Percentiles rank a stretch among this genome's conserved stretches.
These are phyloP conservation scores for Erodium maritimum DNA, from an alignment of 345 rosid species.

Conservation along the genomic window DNA sequence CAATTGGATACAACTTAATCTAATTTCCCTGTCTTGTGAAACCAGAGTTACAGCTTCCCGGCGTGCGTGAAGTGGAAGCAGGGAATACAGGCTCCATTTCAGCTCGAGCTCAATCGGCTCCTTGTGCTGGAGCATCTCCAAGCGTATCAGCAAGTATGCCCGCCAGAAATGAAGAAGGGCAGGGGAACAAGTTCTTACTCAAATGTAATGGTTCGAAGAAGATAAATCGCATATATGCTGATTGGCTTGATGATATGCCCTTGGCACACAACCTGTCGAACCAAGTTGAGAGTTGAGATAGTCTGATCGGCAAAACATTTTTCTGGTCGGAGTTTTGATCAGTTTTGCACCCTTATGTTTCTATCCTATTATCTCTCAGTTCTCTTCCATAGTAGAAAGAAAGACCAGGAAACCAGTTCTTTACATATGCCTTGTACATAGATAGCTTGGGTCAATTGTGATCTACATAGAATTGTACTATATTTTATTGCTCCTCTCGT, in stretches of 20 bases:
- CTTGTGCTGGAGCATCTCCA: constrained; percentile 33
- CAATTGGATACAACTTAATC: background rate
- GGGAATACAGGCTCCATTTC: constrained; percentile 14
- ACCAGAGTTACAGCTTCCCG: constrained; percentile 48
- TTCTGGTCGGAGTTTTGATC: no score
- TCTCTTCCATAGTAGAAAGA: no score
- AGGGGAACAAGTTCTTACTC: constrained; percentile 44
- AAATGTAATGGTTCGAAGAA: constrained; percentile 81
- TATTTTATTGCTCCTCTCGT: no score
- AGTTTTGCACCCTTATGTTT: no score
- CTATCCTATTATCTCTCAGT: no score
- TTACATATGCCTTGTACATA: no score
- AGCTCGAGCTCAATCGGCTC: no score
- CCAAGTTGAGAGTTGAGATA: constrained; percentile 44
- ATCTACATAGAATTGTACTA: no score
- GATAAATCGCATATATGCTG: constrained; percentile 73
- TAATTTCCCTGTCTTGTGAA: constrained; percentile 8
- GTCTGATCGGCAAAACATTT: no score
- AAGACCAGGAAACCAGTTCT: no score
- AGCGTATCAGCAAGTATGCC: constrained; percentile 19
- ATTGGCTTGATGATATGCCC: constrained; percentile 91
- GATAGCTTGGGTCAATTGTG: no score
- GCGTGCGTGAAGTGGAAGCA: constrained; percentile 57
- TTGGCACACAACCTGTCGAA: constrained; percentile 29
- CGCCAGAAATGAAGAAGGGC: constrained; percentile 33